Evolutionary conservation across 1,139 yeast species (phyloP).

Genomic region (Hyphopichia khmerensis): DNA sequence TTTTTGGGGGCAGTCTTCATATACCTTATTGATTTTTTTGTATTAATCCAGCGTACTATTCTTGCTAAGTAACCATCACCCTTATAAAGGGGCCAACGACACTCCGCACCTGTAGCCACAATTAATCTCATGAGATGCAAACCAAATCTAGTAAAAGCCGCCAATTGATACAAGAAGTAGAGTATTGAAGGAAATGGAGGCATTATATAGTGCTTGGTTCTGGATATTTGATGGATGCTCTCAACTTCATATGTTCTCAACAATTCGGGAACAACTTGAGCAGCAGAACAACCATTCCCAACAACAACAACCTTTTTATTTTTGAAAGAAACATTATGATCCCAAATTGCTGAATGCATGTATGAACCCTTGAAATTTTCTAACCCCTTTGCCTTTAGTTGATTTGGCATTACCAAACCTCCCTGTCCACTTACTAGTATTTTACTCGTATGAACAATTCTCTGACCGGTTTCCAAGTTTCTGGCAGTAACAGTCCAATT

Average conservation of each 20-base stretch:
- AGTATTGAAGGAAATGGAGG: slow-evolving; percentile 36
- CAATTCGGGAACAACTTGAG: slow-evolving; percentile 39
- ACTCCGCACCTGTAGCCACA: slow-evolving; percentile 30
- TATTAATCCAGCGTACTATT: slow-evolving; percentile 24
- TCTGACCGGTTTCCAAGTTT: slow-evolving; percentile 35
- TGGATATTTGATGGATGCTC: slow-evolving; percentile 32
- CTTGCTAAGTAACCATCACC: slow-evolving; percentile 30
- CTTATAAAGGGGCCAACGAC: slow-evolving; percentile 34
- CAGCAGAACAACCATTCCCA: slow-evolving; percentile 49
- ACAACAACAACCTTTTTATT: slow-evolving; percentile 35
- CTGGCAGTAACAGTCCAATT: slow-evolving; percentile 38
- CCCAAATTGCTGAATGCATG: slow-evolving; percentile 52
- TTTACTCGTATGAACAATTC: slow-evolving; percentile 24
- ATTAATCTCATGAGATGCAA: slow-evolving; percentile 27
- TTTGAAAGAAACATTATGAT: slow-evolving; percentile 37
- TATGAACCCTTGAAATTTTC: slow-evolving; percentile 43
- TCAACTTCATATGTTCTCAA: slow-evolving; percentile 27
- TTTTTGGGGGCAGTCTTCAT: slow-evolving; percentile 37
- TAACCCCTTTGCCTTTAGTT: slow-evolving; percentile 33
- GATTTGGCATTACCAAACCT: slow-evolving; percentile 37
- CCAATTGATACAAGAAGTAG: slow-evolving; percentile 19
- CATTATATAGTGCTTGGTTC: slow-evolving; percentile 40
- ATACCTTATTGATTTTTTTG: slow-evolving; percentile 20
- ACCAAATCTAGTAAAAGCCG: slow-evolving; percentile 27
- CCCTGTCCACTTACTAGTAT: slow-evolving; percentile 36